Conservation (phyloP, 495 filamentous ascomycete genomes). For the Daldinia grandis region DNA sequence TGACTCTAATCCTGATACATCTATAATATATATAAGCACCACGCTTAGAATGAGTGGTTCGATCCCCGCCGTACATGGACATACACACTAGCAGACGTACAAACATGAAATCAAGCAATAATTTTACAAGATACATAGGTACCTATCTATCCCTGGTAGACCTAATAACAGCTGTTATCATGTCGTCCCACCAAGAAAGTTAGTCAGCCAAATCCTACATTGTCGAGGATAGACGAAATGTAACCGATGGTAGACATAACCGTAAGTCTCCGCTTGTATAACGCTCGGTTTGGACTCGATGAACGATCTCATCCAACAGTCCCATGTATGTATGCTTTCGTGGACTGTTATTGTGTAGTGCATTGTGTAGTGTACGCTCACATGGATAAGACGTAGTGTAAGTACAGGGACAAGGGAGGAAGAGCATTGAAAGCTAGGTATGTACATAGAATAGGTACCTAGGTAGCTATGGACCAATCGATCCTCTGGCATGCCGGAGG, state of each 20-base stretch:
- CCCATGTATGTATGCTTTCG: conserved; percentile 2
- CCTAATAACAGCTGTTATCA: not conserved
- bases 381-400: not conserved
- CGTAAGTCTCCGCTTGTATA: conserved; percentile 1
- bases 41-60: not conserved
- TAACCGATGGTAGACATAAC: conserved; percentile 2
- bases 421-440: not conserved
- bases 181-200: not conserved
- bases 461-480: conserved; percentile 8
- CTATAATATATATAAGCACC: not conserved
- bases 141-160: not conserved
- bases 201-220: not conserved
- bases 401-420: conserved; percentile 1
- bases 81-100: not conserved
- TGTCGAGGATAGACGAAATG: not conserved
- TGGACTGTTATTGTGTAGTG: conserved; percentile 4
- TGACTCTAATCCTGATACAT: not conserved
- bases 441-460: no score
- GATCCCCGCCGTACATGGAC: not conserved
- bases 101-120: not conserved
- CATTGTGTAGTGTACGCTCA: no score
- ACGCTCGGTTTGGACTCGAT: conserved; percentile 20
- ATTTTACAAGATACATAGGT: not conserved
- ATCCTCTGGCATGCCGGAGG: not conserved
- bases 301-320: conserved; percentile 13